A percentile compares a stretch with the other conserved stretches of the same genome.
Conservation (phyloP, 2,329 filamentous ascomycete species). For the Aschersonia sp. region DNA sequence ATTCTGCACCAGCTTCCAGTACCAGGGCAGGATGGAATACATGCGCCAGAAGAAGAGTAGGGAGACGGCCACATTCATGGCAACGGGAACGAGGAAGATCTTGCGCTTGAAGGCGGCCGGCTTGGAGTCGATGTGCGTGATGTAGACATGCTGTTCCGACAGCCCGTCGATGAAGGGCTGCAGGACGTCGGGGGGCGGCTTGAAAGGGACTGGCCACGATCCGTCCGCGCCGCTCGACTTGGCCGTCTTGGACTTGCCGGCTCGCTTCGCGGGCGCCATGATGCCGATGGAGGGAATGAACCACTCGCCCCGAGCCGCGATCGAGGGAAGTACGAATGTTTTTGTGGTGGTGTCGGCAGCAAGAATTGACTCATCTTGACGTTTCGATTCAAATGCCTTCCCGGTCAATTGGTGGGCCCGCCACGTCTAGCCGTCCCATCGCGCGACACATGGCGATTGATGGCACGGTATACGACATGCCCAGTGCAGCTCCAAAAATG, state of each 20-base stretch:
- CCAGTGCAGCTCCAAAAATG: too few relatives aligned
- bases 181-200: slow-evolving; percentile 46
- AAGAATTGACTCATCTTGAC: too few relatives aligned
- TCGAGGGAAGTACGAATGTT: too few relatives aligned
- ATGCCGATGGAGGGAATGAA: not conserved
- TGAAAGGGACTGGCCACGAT: slow-evolving; percentile 50
- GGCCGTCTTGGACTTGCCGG: slow-evolving; percentile 15
- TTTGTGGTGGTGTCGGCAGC: too few relatives aligned
- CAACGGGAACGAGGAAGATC: slow-evolving; percentile 66
- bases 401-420: too few relatives aligned
- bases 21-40: slow-evolving; percentile 56
- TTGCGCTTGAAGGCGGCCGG: slow-evolving; percentile 60
- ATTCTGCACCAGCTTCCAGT: slow-evolving; percentile 51
- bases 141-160: slow-evolving; percentile 58
- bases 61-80: slow-evolving; percentile 58
- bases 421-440: too few relatives aligned
- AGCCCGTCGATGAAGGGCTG: slow-evolving; percentile 52
- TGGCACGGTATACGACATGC: too few relatives aligned
- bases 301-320: not conserved
- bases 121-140: slow-evolving; percentile 67
- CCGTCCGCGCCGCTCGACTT: slow-evolving; percentile 12
- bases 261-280: slow-evolving; percentile 20
- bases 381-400: too few relatives aligned
- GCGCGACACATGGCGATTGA: too few relatives aligned
- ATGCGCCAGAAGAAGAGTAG: slow-evolving; percentile 53